Evolutionary conservation across 148 eudicot species (phyloP), one percentile per base, ranked within the genome.

Genomic region (Pharnaceum exiguum): DNA sequence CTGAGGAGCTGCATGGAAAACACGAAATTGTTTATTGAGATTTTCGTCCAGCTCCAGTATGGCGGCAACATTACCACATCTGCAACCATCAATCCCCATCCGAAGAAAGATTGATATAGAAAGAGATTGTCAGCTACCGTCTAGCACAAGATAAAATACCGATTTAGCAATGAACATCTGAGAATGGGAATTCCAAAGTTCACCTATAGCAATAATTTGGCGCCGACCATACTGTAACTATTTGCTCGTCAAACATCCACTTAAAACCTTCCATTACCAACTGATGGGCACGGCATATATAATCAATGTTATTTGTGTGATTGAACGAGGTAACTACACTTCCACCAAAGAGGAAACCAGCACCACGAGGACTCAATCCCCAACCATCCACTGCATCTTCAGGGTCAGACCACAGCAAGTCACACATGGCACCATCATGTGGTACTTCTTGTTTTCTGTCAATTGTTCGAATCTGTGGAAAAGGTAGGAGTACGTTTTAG

Each of bases 221-320:
- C 59, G 96, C 96, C 32, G 98, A 91, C 98, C 98, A 91, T 45
- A 91, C 98, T 5, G 98, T 91, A 55, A 91, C 96, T 58, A 91
- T 85, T 76, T 85, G 94, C 31, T 83, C 65, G 62, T 79, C 77
- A 55, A 91, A 91, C 93, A 85, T 82, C 98, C 98, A 91, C 71
- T 87, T 85, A 59, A 62, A 91, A 57, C 98, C 98, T 60, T 91
- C 98, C 98, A 87, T 91, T 24, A 85, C 94, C 74, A 87, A 72
- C 72, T 91, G 96, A 72, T 91, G 96, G 12, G 98, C 98, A 25
- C 98, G 94, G 21, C 94, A 87, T 63, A 91, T 87, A 32, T 91
- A 87, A 59, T 88, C 94, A 33, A 87, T 81, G 54, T 64, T 85
- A 66, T 91, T 91, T 10, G 89, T 57, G 60, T 79, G 90, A 61